These are phyloP conservation scores for Annulohypoxylon nitens DNA, from an alignment of 495 filamentous ascomycete species.

Conservation along the genomic window DNA sequence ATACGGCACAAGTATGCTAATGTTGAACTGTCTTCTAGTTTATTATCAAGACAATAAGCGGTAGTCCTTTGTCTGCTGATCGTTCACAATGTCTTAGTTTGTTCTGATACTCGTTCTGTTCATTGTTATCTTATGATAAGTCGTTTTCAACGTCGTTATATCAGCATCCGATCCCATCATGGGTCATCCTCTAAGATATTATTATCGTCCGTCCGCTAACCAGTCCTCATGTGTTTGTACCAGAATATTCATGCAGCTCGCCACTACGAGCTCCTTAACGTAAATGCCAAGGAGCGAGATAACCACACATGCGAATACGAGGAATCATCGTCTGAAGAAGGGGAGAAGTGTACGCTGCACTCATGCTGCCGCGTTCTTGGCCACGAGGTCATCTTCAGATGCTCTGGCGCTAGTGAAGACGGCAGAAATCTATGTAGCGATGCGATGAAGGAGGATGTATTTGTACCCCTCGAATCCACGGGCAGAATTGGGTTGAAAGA, in stretches of 20 bases:
- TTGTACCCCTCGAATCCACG: constrained; percentile 9
- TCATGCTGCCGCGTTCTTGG: constrained; percentile 35
- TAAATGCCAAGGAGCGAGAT: constrained; percentile 24
- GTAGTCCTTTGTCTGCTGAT: not conserved
- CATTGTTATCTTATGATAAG: not conserved
- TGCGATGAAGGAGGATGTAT: constrained; percentile 13
- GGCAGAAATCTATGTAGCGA: not conserved
- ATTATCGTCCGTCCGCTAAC: not conserved
- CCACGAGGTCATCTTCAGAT: constrained; percentile 13
- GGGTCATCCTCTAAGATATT: not conserved
- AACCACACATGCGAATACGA: constrained; percentile 4
- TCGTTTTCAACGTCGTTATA: not conserved
- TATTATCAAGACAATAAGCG: not conserved
- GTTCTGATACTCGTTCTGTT: not conserved
- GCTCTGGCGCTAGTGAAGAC: not conserved
- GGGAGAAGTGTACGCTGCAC: constrained; percentile 19
- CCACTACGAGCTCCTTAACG: constrained; percentile 26
- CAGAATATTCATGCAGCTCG: constrained; percentile 24
- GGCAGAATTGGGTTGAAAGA: not conserved
- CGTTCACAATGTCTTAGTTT: not conserved
- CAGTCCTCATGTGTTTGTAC: constrained; percentile 27
- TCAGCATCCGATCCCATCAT: not conserved
- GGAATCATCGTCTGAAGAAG: not conserved
- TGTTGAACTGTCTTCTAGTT: not conserved
- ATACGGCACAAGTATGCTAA: not conserved